Percentiles rank a stretch among this genome's conserved stretches.
These are phyloP conservation scores for Hygrophorus pudorinus DNA, from an alignment of 768 basidiomycete species.

Conservation along the genomic window DNA sequence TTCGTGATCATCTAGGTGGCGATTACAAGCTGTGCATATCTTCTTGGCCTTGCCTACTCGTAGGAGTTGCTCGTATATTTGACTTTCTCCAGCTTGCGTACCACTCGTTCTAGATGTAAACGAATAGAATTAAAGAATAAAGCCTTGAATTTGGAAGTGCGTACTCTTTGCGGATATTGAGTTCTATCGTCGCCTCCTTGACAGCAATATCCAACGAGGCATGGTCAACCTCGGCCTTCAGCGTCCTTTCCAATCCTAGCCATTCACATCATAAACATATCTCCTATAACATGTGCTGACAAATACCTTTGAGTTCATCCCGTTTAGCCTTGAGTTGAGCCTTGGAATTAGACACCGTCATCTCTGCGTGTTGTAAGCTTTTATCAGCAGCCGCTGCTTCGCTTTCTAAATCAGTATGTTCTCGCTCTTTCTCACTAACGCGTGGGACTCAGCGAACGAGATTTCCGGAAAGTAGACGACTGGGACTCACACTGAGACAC, in stretches of 20 bases:
- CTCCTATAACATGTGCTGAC: not conserved
- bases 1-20: slow-evolving; percentile 46
- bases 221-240: slow-evolving; percentile 30
- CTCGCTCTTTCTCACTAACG: slow-evolving; percentile 58
- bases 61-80: slow-evolving; percentile 47
- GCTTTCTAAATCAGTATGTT: slow-evolving; percentile 37
- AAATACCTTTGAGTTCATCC: slow-evolving; percentile 43
- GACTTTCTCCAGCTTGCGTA: slow-evolving; percentile 18
- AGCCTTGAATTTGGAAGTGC: slow-evolving; percentile 5
- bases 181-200: slow-evolving; percentile 31
- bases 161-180: slow-evolving; percentile 36
- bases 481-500: slow-evolving; percentile 40
- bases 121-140: too few species aligned
- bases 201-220: slow-evolving; percentile 37
- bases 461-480: not conserved
- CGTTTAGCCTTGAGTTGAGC: slow-evolving; percentile 51
- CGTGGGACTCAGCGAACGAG: not conserved
- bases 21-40: slow-evolving; percentile 68
- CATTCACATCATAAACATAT: not conserved
- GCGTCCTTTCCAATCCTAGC: slow-evolving; percentile 39
- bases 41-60: slow-evolving; percentile 51
- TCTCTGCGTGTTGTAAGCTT: slow-evolving; percentile 53
- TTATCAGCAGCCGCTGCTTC: slow-evolving; percentile 40
- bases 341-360: slow-evolving; percentile 49
- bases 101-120: slow-evolving; percentile 3